Percentiles rank a stretch among this genome's conserved stretches.
These are phyloP conservation scores for Penicillium vulpinum DNA, from an alignment of 2,329 filamentous ascomycete species.

Conservation along the genomic window DNA sequence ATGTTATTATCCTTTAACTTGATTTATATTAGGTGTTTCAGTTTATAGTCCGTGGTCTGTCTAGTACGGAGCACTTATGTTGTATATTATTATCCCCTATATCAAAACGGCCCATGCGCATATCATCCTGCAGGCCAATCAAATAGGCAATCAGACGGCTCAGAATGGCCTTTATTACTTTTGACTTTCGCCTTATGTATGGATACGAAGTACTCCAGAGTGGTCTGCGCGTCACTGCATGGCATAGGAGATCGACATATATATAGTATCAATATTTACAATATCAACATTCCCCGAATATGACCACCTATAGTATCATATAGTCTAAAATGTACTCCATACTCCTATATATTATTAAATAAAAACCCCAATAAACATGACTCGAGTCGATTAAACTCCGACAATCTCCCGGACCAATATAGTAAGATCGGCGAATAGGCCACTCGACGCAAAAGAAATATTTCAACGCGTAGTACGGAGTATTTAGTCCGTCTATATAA, in stretches of 20 bases:
- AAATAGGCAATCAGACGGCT: conserved; percentile 4
- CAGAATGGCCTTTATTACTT: not conserved
- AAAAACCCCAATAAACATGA: not conserved
- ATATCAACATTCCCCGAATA: not conserved
- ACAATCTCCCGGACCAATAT: not conserved
- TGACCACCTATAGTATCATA: not conserved
- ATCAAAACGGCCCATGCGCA: conserved; percentile 6
- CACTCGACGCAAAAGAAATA: not conserved
- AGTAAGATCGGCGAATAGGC: not conserved
- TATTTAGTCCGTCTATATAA: not conserved
- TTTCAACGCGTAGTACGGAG: not conserved
- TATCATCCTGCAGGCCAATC: conserved; percentile 1
- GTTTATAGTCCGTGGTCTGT: not conserved
- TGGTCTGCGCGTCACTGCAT: conserved; percentile 5
- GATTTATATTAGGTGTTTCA: conserved; percentile 3
- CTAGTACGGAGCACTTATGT: no score
- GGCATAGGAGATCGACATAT: conserved; percentile 4
- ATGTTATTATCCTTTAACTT: not conserved
- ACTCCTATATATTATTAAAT: not conserved
- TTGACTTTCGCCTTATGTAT: not conserved
- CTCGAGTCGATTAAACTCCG: not conserved
- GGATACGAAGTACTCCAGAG: not conserved
- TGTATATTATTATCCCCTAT: not conserved
- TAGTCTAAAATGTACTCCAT: not conserved
- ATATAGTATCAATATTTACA: not conserved